Evolutionary conservation across 345 rosid species (phyloP).

Genomic region (Jatropha curcas): DNA sequence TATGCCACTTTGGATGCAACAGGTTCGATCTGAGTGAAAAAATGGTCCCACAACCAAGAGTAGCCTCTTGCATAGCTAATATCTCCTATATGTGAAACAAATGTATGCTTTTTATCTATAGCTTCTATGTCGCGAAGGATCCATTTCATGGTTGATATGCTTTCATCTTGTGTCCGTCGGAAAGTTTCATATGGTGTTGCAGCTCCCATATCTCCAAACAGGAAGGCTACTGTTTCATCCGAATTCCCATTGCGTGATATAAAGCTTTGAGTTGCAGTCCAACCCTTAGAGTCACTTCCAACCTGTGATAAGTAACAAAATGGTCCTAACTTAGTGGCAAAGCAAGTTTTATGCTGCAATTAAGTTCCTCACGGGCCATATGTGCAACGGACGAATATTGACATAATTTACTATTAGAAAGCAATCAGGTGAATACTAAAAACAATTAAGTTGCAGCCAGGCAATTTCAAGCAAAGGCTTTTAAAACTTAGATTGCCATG

Average conservation of each 20-base stretch:
- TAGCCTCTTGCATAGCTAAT: slow-evolving; percentile 89
- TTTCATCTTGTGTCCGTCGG: slow-evolving; percentile 73
- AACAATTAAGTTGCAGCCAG: neutral
- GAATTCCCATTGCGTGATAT: slow-evolving; percentile 56
- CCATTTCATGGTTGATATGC: slow-evolving; percentile 79
- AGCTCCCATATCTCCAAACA: slow-evolving; percentile 93
- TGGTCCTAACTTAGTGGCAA: neutral
- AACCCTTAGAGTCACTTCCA: slow-evolving; percentile 77
- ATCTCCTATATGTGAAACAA: slow-evolving; percentile 88
- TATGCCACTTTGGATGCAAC: slow-evolving; percentile 80
- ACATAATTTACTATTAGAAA: neutral
- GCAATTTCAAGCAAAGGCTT: neutral
- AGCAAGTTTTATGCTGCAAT: neutral
- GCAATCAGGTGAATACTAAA: neutral
- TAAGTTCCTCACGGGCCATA: neutral
- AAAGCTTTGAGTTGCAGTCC: slow-evolving; percentile 69
- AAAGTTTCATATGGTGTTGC: slow-evolving; percentile 73
- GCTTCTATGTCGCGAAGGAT: slow-evolving; percentile 77
- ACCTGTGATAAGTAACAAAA: slow-evolving; percentile 43
- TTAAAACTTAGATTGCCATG: neutral
- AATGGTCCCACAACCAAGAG: slow-evolving; percentile 93
- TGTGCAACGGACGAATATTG: neutral
- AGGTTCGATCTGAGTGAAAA: slow-evolving; percentile 69
- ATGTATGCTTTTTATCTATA: slow-evolving; percentile 58
- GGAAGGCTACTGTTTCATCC: slow-evolving; percentile 61